A percentile compares a stretch with the other conserved stretches of the same genome.
Evolutionary conservation across 176 grass and related monocot species (phyloP).

Genomic region (Leersia perrieri): DNA sequence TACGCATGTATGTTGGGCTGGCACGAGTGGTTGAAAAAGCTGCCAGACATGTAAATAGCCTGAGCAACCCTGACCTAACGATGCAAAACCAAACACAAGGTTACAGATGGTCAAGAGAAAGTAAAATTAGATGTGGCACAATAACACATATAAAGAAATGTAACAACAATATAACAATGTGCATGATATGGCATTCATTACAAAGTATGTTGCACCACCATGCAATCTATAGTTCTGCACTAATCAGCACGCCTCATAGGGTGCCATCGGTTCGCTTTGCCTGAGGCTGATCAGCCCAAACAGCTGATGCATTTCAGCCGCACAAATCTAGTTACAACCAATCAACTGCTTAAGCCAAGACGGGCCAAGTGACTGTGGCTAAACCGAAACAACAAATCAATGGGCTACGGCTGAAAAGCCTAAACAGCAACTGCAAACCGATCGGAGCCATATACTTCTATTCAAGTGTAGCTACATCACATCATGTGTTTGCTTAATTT

Average conservation of each 20-base stretch:
- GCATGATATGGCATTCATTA: not conserved
- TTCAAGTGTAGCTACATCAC: constrained; percentile 9
- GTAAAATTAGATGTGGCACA: constrained; percentile 6
- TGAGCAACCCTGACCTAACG: constrained; percentile 77
- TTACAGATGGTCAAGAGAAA: constrained; percentile 14
- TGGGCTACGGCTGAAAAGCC: too few species aligned
- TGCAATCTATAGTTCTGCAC: constrained; percentile 2
- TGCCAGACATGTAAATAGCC: constrained; percentile 81
- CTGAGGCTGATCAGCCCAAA: too few species aligned
- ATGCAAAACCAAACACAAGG: constrained; percentile 31
- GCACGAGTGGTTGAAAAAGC: constrained; percentile 94
- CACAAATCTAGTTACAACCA: too few species aligned
- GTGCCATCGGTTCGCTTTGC: too few species aligned
- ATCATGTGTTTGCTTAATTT: constrained; percentile 1
- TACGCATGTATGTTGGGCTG: constrained; percentile 72
- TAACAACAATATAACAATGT: not conserved
- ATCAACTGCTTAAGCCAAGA: too few species aligned
- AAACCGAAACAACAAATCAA: too few species aligned
- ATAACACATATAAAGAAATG: constrained; percentile 18
- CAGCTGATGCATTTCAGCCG: too few species aligned
- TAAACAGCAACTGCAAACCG: too few species aligned
- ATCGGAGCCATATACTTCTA: not conserved
- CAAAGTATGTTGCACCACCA: not conserved
- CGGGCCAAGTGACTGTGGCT: too few species aligned
- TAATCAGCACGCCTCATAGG: not conserved